A percentile compares a stretch with the other conserved stretches of the same genome.
phyloP scores from a whole-genome alignment of 2,329 filamentous ascomycete genomes.

The Coniochaeta prunicola region DNA sequence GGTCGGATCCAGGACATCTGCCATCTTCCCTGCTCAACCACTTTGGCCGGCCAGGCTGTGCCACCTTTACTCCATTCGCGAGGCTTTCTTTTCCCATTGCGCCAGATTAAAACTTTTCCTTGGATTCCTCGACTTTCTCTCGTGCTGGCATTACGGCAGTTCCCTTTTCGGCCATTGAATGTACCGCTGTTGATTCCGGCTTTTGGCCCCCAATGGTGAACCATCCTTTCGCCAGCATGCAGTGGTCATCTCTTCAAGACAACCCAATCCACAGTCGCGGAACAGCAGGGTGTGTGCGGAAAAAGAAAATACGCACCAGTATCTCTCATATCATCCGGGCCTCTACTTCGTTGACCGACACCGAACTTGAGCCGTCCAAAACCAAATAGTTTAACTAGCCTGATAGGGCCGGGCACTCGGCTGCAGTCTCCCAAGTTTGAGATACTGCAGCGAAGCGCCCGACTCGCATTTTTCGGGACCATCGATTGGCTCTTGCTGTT shows the following conservation, averaged over 20 bases:
- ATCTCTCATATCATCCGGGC: background rate
- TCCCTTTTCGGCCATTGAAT: background rate
- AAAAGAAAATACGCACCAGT: background rate
- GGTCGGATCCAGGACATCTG: background rate
- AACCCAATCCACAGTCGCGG: background rate
- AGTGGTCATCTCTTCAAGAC: background rate
- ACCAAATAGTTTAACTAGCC: background rate
- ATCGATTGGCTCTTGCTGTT: background rate
- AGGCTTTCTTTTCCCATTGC: background rate
- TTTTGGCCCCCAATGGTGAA: background rate
- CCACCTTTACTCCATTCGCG: background rate
- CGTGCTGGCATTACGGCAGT: background rate
- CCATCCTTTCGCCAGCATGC: background rate
- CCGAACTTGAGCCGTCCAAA: background rate
- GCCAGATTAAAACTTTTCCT: background rate
- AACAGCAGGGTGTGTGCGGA: background rate
- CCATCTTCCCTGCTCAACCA: background rate
- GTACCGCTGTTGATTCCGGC: background rate
- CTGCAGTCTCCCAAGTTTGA: background rate
- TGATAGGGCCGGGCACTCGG: background rate
- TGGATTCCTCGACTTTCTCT: background rate
- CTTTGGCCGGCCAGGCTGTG: background rate
- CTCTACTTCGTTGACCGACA: background rate
- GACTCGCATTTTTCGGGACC: background rate
- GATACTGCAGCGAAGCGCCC: constrained; percentile 2